These are phyloP conservation scores for Crithidia fasciculata DNA, from an alignment of 208 protist genomes.

Conservation along the genomic window DNA sequence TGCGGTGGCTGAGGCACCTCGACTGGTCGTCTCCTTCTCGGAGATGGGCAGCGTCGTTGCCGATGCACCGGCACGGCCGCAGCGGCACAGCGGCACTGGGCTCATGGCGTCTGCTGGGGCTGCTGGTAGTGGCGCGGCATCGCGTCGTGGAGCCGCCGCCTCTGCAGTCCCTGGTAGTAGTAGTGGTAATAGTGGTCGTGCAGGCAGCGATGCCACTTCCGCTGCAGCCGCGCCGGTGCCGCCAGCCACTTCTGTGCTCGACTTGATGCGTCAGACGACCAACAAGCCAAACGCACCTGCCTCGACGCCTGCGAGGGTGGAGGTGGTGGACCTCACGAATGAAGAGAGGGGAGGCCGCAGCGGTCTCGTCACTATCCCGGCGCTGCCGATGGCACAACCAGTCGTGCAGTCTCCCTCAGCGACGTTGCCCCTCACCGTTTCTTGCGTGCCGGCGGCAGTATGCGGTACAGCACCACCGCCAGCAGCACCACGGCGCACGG, in stretches of 20 bases:
- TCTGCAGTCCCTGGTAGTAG: background rate
- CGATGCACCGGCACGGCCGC: background rate
- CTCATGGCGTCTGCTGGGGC: background rate
- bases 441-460: background rate
- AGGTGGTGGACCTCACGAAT: conserved; percentile 13
- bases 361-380: background rate
- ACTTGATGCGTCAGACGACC: conserved; percentile 24
- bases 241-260: conserved; percentile 28
- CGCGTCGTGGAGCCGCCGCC: background rate
- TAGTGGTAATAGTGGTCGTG: no score
- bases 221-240: background rate
- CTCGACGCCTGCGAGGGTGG: background rate
- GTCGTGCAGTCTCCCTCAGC: background rate
- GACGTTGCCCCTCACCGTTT: background rate
- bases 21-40: conserved; percentile 21
- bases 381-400: no score
- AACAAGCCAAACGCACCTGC: background rate
- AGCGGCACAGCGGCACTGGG: background rate
- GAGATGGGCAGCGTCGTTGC: conserved; percentile 20
- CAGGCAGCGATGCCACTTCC: background rate
- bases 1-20: background rate
- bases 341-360: background rate
- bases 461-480: background rate
- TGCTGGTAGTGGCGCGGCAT: background rate
- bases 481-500: conserved; percentile 29